phyloP scores from a whole-genome alignment of 2,329 filamentous ascomycete genomes.

The Scolecobasidium constrictum region DNA sequence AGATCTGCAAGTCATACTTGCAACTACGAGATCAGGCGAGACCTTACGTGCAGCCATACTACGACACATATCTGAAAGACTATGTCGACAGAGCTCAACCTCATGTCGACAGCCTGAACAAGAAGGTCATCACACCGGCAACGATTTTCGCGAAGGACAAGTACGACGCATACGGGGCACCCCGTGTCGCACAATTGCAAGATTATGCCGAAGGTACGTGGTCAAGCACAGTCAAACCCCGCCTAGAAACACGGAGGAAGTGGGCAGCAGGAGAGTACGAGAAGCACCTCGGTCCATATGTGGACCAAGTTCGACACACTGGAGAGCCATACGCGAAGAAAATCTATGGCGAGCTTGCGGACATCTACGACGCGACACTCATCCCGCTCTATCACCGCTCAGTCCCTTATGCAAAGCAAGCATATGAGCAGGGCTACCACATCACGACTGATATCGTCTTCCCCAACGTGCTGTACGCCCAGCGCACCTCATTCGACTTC shows the following conservation, averaged over 20 bases:
- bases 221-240: slow-evolving; percentile 67
- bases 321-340: slow-evolving; percentile 64
- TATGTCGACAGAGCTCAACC: slow-evolving; percentile 69
- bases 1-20: slow-evolving; percentile 72
- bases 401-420: slow-evolving; percentile 60
- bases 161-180: slow-evolving; percentile 62
- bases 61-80: slow-evolving; percentile 70
- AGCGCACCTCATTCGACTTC: slow-evolving; percentile 59
- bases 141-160: slow-evolving; percentile 49
- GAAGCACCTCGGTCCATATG: slow-evolving; percentile 59
- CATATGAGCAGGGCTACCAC: slow-evolving; percentile 54
- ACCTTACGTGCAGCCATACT: slow-evolving; percentile 77
- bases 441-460: slow-evolving; percentile 61
- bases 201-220: slow-evolving; percentile 62
- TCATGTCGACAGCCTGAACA: slow-evolving; percentile 51
- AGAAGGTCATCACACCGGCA: slow-evolving; percentile 56
- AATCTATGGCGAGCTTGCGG: slow-evolving; percentile 49
- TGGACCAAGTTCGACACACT: slow-evolving; percentile 47
- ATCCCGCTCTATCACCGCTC: slow-evolving; percentile 66
- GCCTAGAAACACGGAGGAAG: slow-evolving; percentile 53
- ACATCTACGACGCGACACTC: slow-evolving; percentile 61
- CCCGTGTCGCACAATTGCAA: slow-evolving; percentile 56
- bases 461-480: slow-evolving; percentile 60
- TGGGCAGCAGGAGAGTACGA: slow-evolving; percentile 58
- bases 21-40: slow-evolving; percentile 53